Evolutionary conservation across 1,284 basidiomycete genomes (phyloP), one percentile per base, ranked within the genome.

Genomic region (Malassezia sp.): DNA sequence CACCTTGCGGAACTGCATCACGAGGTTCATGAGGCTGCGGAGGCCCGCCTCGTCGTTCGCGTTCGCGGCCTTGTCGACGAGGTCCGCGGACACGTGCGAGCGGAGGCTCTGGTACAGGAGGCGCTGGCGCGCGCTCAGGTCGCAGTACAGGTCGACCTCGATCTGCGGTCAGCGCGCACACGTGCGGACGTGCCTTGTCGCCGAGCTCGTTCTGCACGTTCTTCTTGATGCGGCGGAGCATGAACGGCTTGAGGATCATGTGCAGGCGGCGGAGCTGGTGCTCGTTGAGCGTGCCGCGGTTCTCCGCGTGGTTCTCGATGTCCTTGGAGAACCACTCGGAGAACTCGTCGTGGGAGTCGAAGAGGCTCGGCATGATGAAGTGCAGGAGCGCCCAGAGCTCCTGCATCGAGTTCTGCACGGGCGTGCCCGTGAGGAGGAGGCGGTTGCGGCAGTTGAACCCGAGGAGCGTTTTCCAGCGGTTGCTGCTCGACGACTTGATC

Each of bases 1-100:
- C n/a, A n/a, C 88, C 76, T 99, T 99, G 59, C 93, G 83, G 77
- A 97, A 97, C 72, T 99, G 93, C 93, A 99, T 99, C 56, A 97
- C 91, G 54, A 99, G 78, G 73, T 97, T 99, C 91, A 97, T 96
- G 47, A 99, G 75, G 18, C 87, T 87, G 52, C 86, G 80, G 38
- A 88, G 84, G 30, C 85, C 86, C 57, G 88, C 86, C 22, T 81
- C 85, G 63, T 96, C 87, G 24, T 84, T 69, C 48, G 86, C 79
- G 56, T 84, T 85, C 17, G 84, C 82, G 11, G 91, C 90, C 70
- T 91, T 88, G 63, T 86, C 85, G 48, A 99, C 76, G 30, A 99
- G 79, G 66, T 97, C 93, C 12, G 87, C 81, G 37, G 91, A 96
- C 29, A 96, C 87, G 64, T 93, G 89, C 38, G 85, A 82, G 20